These are phyloP conservation scores for Asterophora lycoperdoides DNA, from an alignment of 768 basidiomycete genomes.

Conservation along the genomic window DNA sequence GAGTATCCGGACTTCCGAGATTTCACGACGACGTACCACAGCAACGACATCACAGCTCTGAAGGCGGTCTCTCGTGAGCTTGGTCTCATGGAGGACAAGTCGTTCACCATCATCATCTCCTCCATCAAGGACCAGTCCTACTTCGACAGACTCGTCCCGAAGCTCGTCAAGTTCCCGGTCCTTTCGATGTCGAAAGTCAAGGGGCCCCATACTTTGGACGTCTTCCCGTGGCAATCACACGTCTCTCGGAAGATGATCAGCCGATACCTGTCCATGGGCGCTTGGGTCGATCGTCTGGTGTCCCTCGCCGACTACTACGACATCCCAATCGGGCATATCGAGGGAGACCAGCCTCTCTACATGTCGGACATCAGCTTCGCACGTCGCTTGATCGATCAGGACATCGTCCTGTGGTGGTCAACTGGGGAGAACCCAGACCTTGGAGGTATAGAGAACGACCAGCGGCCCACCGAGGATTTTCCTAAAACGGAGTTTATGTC, in stretches of 20 bases:
- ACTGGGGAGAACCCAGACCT: constrained; percentile 83
- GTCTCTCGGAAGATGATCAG: constrained; percentile 80
- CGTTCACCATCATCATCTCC: constrained; percentile 75
- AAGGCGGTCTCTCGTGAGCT: constrained; percentile 88
- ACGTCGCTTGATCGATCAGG: constrained; percentile 79
- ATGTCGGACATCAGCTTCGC: constrained; percentile 90
- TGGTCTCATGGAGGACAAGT: constrained; percentile 66
- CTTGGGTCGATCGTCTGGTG: constrained; percentile 76
- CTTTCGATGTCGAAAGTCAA: constrained; percentile 83
- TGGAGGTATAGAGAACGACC: constrained; percentile 89
- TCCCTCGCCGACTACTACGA: constrained; percentile 88
- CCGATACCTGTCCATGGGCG: constrained; percentile 73
- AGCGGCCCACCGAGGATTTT: constrained; percentile 68
- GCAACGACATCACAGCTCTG: constrained; percentile 72
- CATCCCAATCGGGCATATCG: constrained; percentile 88
- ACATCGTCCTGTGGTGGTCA: constrained; percentile 97
- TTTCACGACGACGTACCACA: constrained; percentile 72
- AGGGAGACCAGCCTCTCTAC: constrained; percentile 84
- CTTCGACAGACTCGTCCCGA: constrained; percentile 69
- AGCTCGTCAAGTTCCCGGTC: constrained; percentile 80
- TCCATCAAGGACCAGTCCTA: constrained; percentile 82
- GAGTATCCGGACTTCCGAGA: constrained; percentile 60
- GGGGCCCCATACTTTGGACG: constrained; percentile 66
- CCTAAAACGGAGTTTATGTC: constrained; percentile 80
- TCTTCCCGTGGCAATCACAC: constrained; percentile 86